These are phyloP conservation scores for Pleurozium schreberi DNA, from an alignment of 225 moss, liverwort and hornwort genomes.

Conservation along the genomic window DNA sequence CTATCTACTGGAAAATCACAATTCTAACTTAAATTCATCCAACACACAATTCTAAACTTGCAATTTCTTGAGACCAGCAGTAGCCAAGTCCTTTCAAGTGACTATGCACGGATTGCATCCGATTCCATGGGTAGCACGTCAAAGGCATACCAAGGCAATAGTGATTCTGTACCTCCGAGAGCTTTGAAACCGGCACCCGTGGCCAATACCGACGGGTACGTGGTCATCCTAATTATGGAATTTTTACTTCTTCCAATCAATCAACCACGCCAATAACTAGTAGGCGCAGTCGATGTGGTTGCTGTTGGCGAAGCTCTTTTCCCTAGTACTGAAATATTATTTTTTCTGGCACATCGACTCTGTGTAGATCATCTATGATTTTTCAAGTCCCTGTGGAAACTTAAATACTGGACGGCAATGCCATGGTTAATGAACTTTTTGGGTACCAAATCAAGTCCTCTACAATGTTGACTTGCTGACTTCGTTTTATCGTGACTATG, in stretches of 20 bases:
- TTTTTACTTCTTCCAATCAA: neutral
- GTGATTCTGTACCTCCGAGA: conserved; percentile 10
- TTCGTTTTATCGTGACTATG: neutral
- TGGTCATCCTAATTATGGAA: neutral
- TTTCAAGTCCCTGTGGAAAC: conserved; percentile 26
- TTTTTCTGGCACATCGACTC: conserved; percentile 1
- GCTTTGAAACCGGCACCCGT: conserved; percentile 14
- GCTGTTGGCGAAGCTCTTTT: neutral
- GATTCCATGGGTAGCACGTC: conserved; percentile 26
- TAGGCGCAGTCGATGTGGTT: neutral
- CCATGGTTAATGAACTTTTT: conserved; percentile 27
- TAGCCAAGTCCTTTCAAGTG: conserved; percentile 10
- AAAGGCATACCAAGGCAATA: conserved; percentile 20
- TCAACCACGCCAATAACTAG: neutral
- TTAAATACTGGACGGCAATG: conserved; percentile 22
- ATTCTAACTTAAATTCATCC: no score
- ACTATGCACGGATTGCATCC: conserved; percentile 11
- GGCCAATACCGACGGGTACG: conserved; percentile 40
- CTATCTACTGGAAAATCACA: no score
- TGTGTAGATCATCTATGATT: conserved; percentile 30
- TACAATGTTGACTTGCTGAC: neutral
- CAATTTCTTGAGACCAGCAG: conserved; percentile 19
- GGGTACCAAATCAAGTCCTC: conserved; percentile 23
- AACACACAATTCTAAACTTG: no score
- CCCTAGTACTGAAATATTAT: conserved; percentile 5